These are phyloP conservation scores for Xylariales sp. DNA, from an alignment of 2,329 filamentous ascomycete genomes.

Conservation along the genomic window DNA sequence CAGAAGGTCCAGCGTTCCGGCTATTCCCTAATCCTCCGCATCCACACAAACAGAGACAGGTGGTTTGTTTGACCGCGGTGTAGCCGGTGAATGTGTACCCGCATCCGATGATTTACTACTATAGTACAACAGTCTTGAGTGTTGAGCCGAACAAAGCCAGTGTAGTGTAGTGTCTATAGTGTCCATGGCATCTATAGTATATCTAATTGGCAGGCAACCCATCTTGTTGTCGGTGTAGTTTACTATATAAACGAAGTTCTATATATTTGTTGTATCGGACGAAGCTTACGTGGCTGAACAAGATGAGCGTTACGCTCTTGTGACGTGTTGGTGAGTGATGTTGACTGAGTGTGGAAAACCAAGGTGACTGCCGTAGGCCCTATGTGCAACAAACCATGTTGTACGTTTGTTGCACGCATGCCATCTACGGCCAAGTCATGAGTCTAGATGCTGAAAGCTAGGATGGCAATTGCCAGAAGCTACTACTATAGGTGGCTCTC, in stretches of 20 bases:
- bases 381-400: not conserved
- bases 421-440: not conserved
- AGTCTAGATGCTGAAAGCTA: constrained; percentile 2
- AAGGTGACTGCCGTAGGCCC: constrained; percentile 3
- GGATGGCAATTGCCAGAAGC: constrained; percentile 1
- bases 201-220: not conserved
- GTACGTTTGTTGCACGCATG: constrained; percentile 8
- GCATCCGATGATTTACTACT: constrained; percentile 12
- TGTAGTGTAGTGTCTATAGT: not conserved
- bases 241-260: no score
- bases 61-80: constrained; percentile 20
- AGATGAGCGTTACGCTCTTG: constrained; percentile 17
- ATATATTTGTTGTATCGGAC: not conserved
- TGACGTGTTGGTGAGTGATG: constrained; percentile 14
- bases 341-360: not conserved
- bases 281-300: constrained; percentile 6
- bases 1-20: constrained; percentile 45
- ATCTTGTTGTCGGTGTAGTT: no score
- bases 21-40: constrained; percentile 33
- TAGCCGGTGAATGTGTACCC: constrained; percentile 12
- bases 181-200: not conserved
- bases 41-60: constrained; percentile 28
- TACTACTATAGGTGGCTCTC: not conserved
- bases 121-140: constrained; percentile 12
- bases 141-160: constrained; percentile 7